Evolutionary conservation across 805 yeast species (phyloP).

Genomic region (Yarrowia sp.): DNA sequence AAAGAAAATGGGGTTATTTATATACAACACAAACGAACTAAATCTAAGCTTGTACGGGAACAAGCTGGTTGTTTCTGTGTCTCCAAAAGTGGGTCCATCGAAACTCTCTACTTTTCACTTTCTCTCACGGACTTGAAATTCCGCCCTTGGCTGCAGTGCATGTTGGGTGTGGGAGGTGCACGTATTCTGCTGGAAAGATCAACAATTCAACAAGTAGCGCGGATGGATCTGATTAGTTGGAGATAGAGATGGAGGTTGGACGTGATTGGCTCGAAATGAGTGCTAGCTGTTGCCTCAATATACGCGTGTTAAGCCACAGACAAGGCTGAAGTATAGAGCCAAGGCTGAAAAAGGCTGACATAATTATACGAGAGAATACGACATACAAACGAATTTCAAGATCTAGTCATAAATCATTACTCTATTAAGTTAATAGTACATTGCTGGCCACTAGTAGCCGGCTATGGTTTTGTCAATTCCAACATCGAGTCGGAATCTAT

Average conservation of each 20-base stretch:
- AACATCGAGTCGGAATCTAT: too few relatives aligned
- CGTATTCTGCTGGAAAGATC: neutral
- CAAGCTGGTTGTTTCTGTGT: too few relatives aligned
- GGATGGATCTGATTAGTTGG: slow-evolving; percentile 1
- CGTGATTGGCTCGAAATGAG: neutral
- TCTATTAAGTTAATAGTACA: slow-evolving; percentile 38
- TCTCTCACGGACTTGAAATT: too few relatives aligned
- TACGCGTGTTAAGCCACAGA: too few relatives aligned
- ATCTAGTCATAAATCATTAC: slow-evolving; percentile 39
- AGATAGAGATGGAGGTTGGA: neutral
- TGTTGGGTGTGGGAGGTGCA: slow-evolving; percentile 4
- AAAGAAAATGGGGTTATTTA: too few relatives aligned
- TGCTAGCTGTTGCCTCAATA: too few relatives aligned
- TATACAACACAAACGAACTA: too few relatives aligned
- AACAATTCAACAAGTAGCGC: slow-evolving; percentile 24
- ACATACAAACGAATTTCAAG: neutral
- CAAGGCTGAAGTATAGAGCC: too few relatives aligned
- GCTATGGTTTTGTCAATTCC: slow-evolving; percentile 22
- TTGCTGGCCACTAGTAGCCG: slow-evolving; percentile 13
- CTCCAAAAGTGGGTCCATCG: too few relatives aligned
- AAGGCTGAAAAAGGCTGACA: too few relatives aligned
- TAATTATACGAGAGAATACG: neutral
- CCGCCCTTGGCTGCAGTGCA: slow-evolving; percentile 24
- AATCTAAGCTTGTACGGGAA: too few relatives aligned
- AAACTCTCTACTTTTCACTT: too few relatives aligned